Conservation (phyloP, 2,329 filamentous ascomycete genomes). For the Calonectria pauciramosa region DNA sequence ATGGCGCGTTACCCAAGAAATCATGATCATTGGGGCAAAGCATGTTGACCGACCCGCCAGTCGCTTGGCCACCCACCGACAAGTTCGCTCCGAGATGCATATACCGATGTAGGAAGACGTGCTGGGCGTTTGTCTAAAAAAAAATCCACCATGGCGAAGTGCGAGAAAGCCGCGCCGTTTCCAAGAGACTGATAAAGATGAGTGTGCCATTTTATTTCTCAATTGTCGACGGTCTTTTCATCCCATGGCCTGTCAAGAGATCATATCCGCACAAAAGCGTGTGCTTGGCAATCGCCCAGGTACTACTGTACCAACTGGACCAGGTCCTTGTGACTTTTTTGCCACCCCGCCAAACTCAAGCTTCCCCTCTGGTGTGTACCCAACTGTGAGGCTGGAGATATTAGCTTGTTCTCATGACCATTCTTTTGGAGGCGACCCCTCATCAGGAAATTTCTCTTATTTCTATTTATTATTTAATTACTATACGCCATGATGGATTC, state of each 20-base stretch:
- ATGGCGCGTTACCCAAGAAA: conserved; percentile 14
- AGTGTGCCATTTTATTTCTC: background rate
- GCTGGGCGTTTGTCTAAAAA: conserved; percentile 18
- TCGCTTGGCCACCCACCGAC: conserved; percentile 38
- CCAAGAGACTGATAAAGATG: conserved; percentile 23
- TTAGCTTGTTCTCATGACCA: background rate
- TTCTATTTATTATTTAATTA: background rate
- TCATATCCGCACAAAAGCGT: background rate
- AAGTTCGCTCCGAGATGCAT: conserved; percentile 39
- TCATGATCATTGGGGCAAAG: conserved; percentile 26
- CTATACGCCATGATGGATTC: background rate
- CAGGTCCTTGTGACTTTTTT: background rate
- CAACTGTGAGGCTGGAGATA: background rate
- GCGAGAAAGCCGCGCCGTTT: conserved; percentile 24
- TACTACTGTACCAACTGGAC: background rate
- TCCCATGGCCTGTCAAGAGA: background rate
- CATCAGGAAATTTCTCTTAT: background rate
- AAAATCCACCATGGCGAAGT: conserved; percentile 30
- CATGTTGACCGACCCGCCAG: conserved; percentile 18
- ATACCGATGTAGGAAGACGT: conserved; percentile 29
- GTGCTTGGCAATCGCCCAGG: background rate
- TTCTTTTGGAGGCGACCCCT: too few species aligned
- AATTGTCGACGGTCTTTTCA: background rate
- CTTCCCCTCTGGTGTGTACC: background rate
- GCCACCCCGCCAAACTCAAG: background rate